phyloP scores from a whole-genome alignment of 768 basidiomycete genomes.

The Pisolithus orientalis region DNA sequence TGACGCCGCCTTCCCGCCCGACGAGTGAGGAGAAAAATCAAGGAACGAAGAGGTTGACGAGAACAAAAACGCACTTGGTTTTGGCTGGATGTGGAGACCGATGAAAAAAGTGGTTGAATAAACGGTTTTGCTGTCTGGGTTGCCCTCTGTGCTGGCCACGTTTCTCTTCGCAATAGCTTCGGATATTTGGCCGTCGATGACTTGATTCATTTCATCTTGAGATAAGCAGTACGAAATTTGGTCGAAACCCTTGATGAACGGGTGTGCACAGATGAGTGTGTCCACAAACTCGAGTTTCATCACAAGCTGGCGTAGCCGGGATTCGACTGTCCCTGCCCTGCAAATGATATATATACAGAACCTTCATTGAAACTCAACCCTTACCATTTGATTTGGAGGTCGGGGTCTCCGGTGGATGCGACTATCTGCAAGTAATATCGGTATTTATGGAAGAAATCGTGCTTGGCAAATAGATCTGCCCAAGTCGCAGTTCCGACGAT shows the following conservation, averaged over 20 bases:
- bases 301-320: constrained; percentile 89
- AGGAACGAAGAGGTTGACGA: constrained; percentile 6
- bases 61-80: constrained; percentile 59
- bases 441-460: constrained; percentile 97
- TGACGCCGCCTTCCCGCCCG: constrained; percentile 53
- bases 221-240: constrained; percentile 77
- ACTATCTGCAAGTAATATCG: constrained; percentile 95
- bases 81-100: constrained; percentile 87
- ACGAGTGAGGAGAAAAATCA: constrained; percentile 11
- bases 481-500: constrained; percentile 78
- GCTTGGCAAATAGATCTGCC: constrained; percentile 91
- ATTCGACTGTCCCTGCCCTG: constrained; percentile 97
- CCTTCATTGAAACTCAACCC: constrained; percentile 16
- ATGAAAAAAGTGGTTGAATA: constrained; percentile 98
- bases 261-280: constrained; percentile 86
- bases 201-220: constrained; percentile 82
- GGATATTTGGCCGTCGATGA: constrained; percentile 83
- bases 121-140: constrained; percentile 72
- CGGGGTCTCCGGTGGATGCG: constrained; percentile 77
- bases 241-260: constrained; percentile 91
- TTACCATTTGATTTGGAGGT: constrained; percentile 92
- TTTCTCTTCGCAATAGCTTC: constrained; percentile 66
- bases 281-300: constrained; percentile 98
- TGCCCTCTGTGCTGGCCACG: constrained; percentile 71
- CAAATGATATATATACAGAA: constrained; percentile 8